Base-by-base conservation (phyloP, 1,284 basidiomycete species). In the Pholiota adiposa region DNA sequence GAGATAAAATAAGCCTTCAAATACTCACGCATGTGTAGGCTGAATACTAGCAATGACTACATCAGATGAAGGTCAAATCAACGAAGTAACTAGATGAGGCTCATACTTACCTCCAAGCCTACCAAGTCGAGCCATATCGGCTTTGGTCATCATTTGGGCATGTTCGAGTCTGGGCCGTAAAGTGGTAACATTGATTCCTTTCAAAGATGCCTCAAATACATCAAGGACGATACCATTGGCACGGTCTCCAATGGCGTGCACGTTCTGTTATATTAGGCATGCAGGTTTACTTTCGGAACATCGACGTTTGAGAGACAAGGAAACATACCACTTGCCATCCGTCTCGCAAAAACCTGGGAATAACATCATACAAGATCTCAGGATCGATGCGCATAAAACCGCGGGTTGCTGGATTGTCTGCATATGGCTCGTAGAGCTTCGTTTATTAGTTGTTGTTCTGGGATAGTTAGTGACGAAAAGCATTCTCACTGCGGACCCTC, bases 241-340 rank as follows among this genome's bases (percentile, higher is more conserved):
- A 51, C 90, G 85, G 73, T 97, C 96, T 9, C 96, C 96, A 43
- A 97, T 96, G 11, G 92, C 92, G 74, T 97, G 94, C 9, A 94
- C 86, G 68, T 94, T 94, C 90, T 94, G 29, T 21, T 8, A 23
- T 18, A 52, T 52, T 18, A 16, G 7, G 25, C 12, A 27, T n/a
- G 27, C 12, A 27, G 27, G 12, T 36, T 23, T 6, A 40, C 27
- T 21, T 23, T 23, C 6, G 31, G 5, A 52, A 36, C 12, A 33
- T 40, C n/a, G n/a, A n/a, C 46, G n/a, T 61, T 27, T 29, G 16
- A 12, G 6, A 11, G 1, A 56, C 4, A n/a, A n/a, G 23, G 27
- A 51, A 33, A 77, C 90, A 72, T 71, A 93, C 93, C 63, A 90
- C 87, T 78, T 92, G 89, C 89, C 89, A 92, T 2, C 88, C 88